phyloP scores from a whole-genome alignment of 164 flowering plant species.

The Taxillus chinensis region DNA sequence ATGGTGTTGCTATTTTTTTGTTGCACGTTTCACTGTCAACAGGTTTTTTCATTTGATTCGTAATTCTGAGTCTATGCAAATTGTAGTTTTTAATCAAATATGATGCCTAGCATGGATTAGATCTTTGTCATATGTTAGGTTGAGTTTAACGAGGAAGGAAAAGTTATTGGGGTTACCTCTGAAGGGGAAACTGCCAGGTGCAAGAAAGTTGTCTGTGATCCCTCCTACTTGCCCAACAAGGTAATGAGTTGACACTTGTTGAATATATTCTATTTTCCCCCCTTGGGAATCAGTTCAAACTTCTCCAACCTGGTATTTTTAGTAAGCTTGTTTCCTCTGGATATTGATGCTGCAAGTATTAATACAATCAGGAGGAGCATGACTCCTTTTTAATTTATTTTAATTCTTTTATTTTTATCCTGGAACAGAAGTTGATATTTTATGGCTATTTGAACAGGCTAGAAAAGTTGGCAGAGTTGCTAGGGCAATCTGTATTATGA shows the following conservation, averaged over 20 bases:
- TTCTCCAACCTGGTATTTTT: too few species aligned
- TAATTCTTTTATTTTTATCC: too few species aligned
- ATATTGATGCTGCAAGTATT: too few species aligned
- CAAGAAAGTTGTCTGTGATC: conserved; percentile 96
- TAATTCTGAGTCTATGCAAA: neutral
- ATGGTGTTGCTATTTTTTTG: too few species aligned
- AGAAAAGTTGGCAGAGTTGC: conserved; percentile 90
- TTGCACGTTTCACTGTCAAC: too few species aligned
- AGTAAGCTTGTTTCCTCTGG: too few species aligned
- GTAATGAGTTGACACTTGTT: conserved; percentile 23
- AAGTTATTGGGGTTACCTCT: conserved; percentile 81
- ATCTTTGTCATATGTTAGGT: conserved; percentile 40
- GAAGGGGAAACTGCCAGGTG: conserved; percentile 94
- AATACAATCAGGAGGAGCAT: too few species aligned
- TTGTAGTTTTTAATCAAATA: neutral
- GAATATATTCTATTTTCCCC: neutral
- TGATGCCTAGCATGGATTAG: neutral
- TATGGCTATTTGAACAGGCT: conserved; percentile 40
- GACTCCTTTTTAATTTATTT: too few species aligned
- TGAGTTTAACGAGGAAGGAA: conserved; percentile 78
- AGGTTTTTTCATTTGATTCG: neutral
- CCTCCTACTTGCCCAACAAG: conserved; percentile 90
- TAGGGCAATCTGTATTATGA: conserved; percentile 92
- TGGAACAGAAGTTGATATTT: too few species aligned
- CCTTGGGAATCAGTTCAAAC: too few species aligned